A percentile compares a stretch with the other conserved stretches of the same genome.
Evolutionary conservation across 1,284 basidiomycete genomes (phyloP).

Genomic region (Wolfiporia cocos): DNA sequence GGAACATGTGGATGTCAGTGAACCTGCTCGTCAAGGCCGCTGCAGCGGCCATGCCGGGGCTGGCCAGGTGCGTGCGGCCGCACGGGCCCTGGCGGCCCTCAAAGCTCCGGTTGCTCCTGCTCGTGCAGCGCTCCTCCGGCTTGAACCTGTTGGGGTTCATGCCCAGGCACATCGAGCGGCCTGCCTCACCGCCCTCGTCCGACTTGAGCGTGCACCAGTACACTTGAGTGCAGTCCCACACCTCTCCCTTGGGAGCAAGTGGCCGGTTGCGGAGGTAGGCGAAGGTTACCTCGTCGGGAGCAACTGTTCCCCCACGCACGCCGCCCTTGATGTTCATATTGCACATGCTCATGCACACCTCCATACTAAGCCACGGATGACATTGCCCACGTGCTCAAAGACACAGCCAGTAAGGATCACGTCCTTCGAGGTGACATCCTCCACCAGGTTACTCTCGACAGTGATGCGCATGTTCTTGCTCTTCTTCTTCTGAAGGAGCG

Average conservation of each 20-base stretch:
- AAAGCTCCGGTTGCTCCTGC: slow-evolving; percentile 96
- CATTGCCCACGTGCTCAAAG: slow-evolving; percentile 90
- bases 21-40: slow-evolving; percentile 88
- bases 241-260: slow-evolving; percentile 80
- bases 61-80: slow-evolving; percentile 89
- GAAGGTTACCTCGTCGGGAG: slow-evolving; percentile 91
- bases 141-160: slow-evolving; percentile 96
- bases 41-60: slow-evolving; percentile 94
- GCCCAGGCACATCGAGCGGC: slow-evolving; percentile 96
- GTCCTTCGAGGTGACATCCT: slow-evolving; percentile 93
- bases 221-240: slow-evolving; percentile 84
- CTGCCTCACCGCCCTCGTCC: slow-evolving; percentile 90
- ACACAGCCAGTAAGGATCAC: slow-evolving; percentile 91
- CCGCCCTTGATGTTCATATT: slow-evolving; percentile 99
- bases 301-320: slow-evolving; percentile 94
- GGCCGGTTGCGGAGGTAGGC: slow-evolving; percentile 84
- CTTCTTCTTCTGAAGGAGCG: slow-evolving; percentile 87
- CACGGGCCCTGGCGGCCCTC: slow-evolving; percentile 92
- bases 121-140: slow-evolving; percentile 90
- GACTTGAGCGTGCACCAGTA: slow-evolving; percentile 88
- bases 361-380: slow-evolving; percentile 93
- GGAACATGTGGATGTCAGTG: slow-evolving; percentile 83
- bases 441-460: slow-evolving; percentile 80
- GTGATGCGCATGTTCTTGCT: slow-evolving; percentile 95
- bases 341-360: slow-evolving; percentile 94